A percentile compares a stretch with the other conserved stretches of the same genome.
Conservation (phyloP, 306 rosid species). For the Quercus mongolica region DNA sequence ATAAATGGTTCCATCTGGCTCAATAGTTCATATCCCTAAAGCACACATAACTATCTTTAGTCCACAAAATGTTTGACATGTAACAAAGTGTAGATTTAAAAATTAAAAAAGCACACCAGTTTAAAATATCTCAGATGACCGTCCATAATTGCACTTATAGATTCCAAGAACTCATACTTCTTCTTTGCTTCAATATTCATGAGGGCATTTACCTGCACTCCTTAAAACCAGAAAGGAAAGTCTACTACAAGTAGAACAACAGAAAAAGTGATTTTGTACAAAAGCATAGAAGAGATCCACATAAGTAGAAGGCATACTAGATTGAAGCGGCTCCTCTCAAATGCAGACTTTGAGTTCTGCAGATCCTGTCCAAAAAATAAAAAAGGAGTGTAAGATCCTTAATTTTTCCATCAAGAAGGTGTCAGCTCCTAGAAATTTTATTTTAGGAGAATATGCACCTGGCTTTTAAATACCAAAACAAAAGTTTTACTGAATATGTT, state of each 20-base stretch:
- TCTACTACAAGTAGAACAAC: conserved; percentile 33
- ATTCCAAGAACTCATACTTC: conserved; percentile 92
- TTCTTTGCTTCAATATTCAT: conserved; percentile 91
- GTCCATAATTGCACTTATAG: conserved; percentile 97
- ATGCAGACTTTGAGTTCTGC: conserved; percentile 88
- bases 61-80: conserved; percentile 13
- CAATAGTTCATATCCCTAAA: conserved; percentile 80
- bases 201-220: conserved; percentile 93
- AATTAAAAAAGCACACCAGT: conserved; percentile 60
- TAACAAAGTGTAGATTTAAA: conserved; percentile 17
- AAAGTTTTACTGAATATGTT: neutral
- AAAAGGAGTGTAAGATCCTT: conserved; percentile 5
- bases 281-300: conserved; percentile 12
- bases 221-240: conserved; percentile 53
- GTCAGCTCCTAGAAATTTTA: neutral
- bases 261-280: neutral
- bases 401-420: neutral
- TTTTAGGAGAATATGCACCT: neutral
- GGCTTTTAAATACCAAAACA: neutral
- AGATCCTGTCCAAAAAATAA: conserved; percentile 56
- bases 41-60: conserved; percentile 31
- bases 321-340: conserved; percentile 97
- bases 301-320: conserved; percentile 67
- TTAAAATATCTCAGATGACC: conserved; percentile 96
- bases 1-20: conserved; percentile 96